Evolutionary conservation across 2,329 filamentous ascomycete genomes (phyloP).

Genomic region (Nigrospora osmanthi): DNA sequence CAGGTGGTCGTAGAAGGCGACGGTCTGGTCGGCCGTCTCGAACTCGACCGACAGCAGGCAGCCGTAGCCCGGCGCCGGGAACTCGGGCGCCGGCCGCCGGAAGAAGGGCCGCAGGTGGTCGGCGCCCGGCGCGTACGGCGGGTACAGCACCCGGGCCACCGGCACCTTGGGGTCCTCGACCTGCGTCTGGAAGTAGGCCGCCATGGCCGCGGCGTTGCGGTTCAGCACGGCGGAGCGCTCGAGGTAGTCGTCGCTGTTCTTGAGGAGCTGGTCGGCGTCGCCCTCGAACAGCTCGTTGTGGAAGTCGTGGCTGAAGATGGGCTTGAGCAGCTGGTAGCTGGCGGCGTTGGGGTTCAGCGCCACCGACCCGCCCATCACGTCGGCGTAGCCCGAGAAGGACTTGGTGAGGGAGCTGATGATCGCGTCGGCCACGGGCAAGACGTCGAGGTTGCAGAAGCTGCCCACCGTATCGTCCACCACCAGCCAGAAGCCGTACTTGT

Average conservation of each 20-base stretch:
- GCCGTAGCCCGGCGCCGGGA: constrained; percentile 43
- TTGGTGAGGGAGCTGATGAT: constrained; percentile 43
- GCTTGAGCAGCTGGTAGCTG: constrained; percentile 9
- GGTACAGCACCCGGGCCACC: constrained; percentile 35
- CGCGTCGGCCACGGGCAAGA: constrained; percentile 39
- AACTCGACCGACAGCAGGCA: constrained; percentile 47
- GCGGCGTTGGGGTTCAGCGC: constrained; percentile 12
- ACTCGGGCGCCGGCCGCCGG: constrained; percentile 30
- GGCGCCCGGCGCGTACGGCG: constrained; percentile 18
- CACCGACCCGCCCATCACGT: constrained; percentile 22
- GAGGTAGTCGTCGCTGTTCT: constrained; percentile 36
- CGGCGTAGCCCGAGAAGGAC: constrained; percentile 46
- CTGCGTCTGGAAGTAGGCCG: constrained; percentile 25
- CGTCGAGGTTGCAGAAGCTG: constrained; percentile 41
- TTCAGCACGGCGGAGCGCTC: constrained; percentile 29
- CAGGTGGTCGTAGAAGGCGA: constrained; percentile 40
- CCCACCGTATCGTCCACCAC: constrained; percentile 40
- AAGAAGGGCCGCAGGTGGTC: constrained; percentile 15
- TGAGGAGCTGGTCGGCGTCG: constrained; percentile 37
- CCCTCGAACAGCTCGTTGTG: constrained; percentile 37
- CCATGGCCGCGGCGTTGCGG: constrained; percentile 34
- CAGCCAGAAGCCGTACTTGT: constrained; percentile 35
- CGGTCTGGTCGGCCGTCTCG: constrained; percentile 25
- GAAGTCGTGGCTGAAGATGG: constrained; percentile 17
- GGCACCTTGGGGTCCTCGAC: constrained; percentile 22